Conservation (phyloP, 2,329 filamentous ascomycete genomes). For the Diaporthe velutina region DNA sequence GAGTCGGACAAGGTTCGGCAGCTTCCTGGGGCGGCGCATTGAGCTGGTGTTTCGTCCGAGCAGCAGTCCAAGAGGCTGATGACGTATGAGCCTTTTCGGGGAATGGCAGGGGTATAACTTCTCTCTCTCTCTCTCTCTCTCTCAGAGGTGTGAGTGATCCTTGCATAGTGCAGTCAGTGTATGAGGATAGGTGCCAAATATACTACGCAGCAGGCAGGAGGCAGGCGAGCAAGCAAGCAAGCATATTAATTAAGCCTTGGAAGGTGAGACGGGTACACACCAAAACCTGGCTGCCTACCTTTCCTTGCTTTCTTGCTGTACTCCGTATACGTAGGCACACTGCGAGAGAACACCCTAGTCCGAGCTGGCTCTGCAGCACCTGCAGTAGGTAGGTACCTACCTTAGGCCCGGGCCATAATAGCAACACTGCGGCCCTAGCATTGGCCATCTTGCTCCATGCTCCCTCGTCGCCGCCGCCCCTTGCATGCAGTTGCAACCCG, state of each 20-base stretch:
- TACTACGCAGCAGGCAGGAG: background rate
- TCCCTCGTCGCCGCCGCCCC: background rate
- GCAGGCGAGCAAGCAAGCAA: background rate
- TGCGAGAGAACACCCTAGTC: background rate
- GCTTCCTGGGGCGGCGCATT: background rate
- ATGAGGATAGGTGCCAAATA: background rate
- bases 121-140: background rate
- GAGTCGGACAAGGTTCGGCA: conserved; percentile 21
- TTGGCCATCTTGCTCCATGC: background rate
- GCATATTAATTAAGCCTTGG: background rate
- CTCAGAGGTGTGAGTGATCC: background rate
- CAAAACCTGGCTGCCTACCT: background rate
- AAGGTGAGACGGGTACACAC: background rate
- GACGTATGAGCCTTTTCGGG: background rate
- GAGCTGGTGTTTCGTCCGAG: conserved; percentile 23
- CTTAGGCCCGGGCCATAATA: background rate
- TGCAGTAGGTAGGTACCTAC: too few relatives aligned
- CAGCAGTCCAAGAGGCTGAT: background rate
- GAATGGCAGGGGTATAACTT: background rate
- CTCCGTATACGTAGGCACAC: too few relatives aligned
- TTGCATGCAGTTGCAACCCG: conserved; percentile 10
- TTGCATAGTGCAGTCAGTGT: background rate
- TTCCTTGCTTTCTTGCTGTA: background rate
- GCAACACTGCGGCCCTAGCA: background rate
- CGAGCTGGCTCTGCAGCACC: background rate